Conservation (phyloP, 2,329 filamentous ascomycete genomes). For the Neonectria neomacrospora region DNA sequence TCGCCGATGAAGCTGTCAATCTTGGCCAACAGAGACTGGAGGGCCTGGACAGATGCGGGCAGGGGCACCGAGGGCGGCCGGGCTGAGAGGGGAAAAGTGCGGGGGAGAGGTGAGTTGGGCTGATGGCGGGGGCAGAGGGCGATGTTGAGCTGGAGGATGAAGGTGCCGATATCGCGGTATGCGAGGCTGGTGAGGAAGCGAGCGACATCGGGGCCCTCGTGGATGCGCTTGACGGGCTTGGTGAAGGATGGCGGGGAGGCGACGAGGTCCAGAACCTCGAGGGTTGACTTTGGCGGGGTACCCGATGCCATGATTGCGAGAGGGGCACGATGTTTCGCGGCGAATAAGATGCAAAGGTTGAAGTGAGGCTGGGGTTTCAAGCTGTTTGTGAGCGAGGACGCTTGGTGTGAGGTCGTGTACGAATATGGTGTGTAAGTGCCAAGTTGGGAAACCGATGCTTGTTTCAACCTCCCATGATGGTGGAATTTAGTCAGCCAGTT, state of each 20-base stretch:
- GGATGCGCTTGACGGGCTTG: conserved; percentile 81
- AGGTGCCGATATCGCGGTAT: conserved; percentile 87
- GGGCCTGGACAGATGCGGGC: conserved; percentile 63
- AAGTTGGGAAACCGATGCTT: conserved; percentile 5
- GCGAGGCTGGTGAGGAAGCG: conserved; percentile 83
- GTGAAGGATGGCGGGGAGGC: conserved; percentile 66
- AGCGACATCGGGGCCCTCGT: conserved; percentile 83
- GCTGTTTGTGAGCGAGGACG: not conserved
- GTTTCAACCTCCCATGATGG: not conserved
- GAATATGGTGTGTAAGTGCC: conserved; percentile 7
- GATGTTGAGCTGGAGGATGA: conserved; percentile 89
- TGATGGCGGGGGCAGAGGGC: conserved; percentile 79
- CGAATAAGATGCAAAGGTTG: not conserved
- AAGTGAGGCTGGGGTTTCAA: not conserved
- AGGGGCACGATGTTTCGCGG: not conserved
- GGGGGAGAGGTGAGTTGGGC: conserved; percentile 43
- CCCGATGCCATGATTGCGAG: conserved; percentile 37
- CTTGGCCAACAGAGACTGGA: conserved; percentile 74
- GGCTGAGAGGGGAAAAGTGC: conserved; percentile 57
- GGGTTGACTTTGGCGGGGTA: conserved; percentile 43
- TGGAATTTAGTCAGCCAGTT: conserved; percentile 26
- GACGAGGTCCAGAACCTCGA: conserved; percentile 61
- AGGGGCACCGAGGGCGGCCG: conserved; percentile 53
- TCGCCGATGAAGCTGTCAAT: conserved; percentile 77
- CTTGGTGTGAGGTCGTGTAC: not conserved